Base-by-base conservation (phyloP, 495 filamentous ascomycete genomes). In the Ramalina peruviana region DNA sequence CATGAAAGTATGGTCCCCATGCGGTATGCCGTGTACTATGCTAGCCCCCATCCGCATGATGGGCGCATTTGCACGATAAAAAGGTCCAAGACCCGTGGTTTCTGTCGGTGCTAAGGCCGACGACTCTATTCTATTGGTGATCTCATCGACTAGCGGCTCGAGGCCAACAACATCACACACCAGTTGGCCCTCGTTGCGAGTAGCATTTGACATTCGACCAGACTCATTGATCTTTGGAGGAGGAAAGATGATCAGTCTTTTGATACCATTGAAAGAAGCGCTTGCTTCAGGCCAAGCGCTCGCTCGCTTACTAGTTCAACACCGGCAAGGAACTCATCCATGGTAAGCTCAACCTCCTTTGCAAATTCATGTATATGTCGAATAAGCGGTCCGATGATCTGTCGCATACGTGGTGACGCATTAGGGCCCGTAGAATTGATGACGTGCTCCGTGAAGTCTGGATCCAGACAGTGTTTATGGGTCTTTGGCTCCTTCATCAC, bases 351-450 rank as follows among this genome's bases (percentile, higher is more conserved):
- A 55, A 85, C 79, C 66, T 90, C 85, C 50, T 85, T 81, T 42
- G 84, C 76, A 58, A 90, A 90, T 65, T 88, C 83, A 71, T 90
- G 85, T 48, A 90, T 72, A 68, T 88, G 84, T 39, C 70, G 72
- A 65, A 88, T 82, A 53, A 88, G 64, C 27, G 78, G 66, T 43
- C 73, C 65, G 55, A 88, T 65, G 55, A 90, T 67, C 45, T 76
- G 66, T 42, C 80, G 79, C 63, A 80, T 73, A 44, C 85, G 80
- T 48, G 77, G 74, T 50, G 75, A 75, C 23, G 78, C 79, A 47
- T 84, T 82, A 59, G 85, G 80, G 41, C 84, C 81, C 70, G 87
- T 88, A 60, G 79, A 70, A 55, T 86, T 75, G 60, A 88, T 66
- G 60, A 87, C 81, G 65, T 74, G 70, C 59, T 79, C 68, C 54